A percentile compares a stretch with the other conserved stretches of the same genome.
Conservation (phyloP, 495 filamentous ascomycete genomes). For the Aspergillus wentii region DNA sequence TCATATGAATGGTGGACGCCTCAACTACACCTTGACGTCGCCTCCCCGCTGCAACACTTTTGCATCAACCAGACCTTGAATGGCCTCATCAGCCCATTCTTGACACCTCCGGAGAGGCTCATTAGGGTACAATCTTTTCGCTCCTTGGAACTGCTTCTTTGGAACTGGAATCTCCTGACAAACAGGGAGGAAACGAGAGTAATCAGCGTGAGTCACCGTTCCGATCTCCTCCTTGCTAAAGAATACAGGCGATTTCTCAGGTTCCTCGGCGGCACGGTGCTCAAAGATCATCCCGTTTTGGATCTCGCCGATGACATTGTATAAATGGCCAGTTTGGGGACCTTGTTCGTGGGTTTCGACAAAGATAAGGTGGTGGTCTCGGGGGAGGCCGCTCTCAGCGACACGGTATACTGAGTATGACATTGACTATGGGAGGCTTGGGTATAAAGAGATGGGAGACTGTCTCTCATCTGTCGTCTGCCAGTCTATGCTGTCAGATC, state of each 20-base stretch:
- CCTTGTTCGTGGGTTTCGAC: conserved; percentile 16
- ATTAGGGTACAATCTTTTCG: conserved; percentile 11
- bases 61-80: conserved; percentile 5
- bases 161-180: conserved; percentile 11
- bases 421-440: no score
- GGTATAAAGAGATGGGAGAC: no score
- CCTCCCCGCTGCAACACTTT: conserved; percentile 8
- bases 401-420: conserved; percentile 3
- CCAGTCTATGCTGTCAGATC: no score
- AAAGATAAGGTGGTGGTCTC: conserved; percentile 17
- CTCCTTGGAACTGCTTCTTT: conserved; percentile 19
- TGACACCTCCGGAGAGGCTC: conserved; percentile 15
- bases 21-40: no score
- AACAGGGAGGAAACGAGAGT: conserved; percentile 4
- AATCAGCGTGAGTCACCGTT: conserved; percentile 8
- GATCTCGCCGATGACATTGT: conserved; percentile 19
- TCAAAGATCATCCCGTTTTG: conserved; percentile 19
- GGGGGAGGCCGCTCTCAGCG: conserved; percentile 8
- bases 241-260: conserved; percentile 15
- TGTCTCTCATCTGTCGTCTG: no score
- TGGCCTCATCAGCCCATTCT: conserved; percentile 17
- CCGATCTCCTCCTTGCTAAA: conserved; percentile 9
- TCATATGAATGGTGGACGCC: neutral
- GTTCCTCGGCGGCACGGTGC: conserved; percentile 4
- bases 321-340: conserved; percentile 10